Evolutionary conservation across 1,284 basidiomycete genomes (phyloP).

Genomic region (Pseudozyma sp.): DNA sequence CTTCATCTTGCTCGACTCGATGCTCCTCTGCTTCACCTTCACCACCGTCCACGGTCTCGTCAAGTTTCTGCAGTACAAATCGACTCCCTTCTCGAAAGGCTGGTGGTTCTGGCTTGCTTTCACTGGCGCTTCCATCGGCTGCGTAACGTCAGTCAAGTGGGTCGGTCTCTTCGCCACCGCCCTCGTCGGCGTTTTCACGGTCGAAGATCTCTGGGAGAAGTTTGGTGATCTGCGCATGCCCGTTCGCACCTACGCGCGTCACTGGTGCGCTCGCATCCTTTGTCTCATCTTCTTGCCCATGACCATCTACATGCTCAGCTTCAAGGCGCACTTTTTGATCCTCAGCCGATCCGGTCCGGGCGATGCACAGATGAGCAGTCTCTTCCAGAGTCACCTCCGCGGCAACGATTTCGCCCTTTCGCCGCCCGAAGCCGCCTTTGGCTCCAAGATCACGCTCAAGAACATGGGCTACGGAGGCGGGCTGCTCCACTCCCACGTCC

Average conservation of each 20-base stretch:
- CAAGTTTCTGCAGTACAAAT: slow-evolving; percentile 94
- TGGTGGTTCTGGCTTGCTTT: slow-evolving; percentile 96
- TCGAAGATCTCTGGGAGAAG: slow-evolving; percentile 98
- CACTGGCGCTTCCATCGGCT: slow-evolving; percentile 92
- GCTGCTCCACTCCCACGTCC: slow-evolving; percentile 93
- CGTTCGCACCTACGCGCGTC: slow-evolving; percentile 82
- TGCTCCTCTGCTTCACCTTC: slow-evolving; percentile 98
- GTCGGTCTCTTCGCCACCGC: slow-evolving; percentile 94
- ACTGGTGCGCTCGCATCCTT: slow-evolving; percentile 87
- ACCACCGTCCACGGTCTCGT: slow-evolving; percentile 93
- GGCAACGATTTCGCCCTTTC: slow-evolving; percentile 88
- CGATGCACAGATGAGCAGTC: slow-evolving; percentile 96
- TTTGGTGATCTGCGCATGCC: slow-evolving; percentile 96
- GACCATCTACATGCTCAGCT: slow-evolving; percentile 89
- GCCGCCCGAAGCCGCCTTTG: slow-evolving; percentile 80
- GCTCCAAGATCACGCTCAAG: slow-evolving; percentile 91
- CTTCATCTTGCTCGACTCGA: slow-evolving; percentile 96
- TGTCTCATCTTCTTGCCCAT: slow-evolving; percentile 91
- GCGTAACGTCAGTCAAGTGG: slow-evolving; percentile 96
- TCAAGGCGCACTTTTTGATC: slow-evolving; percentile 96
- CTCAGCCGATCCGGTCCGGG: slow-evolving; percentile 94
- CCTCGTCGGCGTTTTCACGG: slow-evolving; percentile 92
- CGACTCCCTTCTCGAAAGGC: slow-evolving; percentile 84
- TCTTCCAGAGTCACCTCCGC: slow-evolving; percentile 95
- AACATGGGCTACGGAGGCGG: slow-evolving; percentile 99